phyloP scores from a whole-genome alignment of 345 rosid species.

The Citrus inodora region DNA sequence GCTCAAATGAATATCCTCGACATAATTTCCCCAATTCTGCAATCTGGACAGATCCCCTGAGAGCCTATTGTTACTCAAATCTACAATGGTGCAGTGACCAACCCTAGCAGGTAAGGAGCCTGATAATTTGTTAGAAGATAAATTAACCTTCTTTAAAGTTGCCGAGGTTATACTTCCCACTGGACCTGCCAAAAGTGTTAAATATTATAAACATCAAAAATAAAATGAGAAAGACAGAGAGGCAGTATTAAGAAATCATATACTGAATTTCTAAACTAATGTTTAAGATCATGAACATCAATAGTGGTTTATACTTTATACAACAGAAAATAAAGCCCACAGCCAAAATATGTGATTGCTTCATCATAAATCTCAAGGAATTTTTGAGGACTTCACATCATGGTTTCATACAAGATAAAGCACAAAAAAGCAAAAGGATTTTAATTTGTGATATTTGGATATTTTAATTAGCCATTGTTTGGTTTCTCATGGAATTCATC shows the following conservation, averaged over 20 bases:
- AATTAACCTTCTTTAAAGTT: conserved; percentile 69
- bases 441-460: neutral
- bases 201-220: neutral
- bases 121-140: conserved; percentile 70
- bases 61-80: conserved; percentile 67
- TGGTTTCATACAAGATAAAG: neutral
- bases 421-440: neutral
- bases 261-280: neutral
- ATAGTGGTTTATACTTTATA: neutral
- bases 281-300: neutral
- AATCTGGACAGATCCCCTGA: conserved; percentile 74
- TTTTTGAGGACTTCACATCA: neutral
- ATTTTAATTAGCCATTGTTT: neutral
- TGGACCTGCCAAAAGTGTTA: conserved; percentile 55
- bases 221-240: neutral
- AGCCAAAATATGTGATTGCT: neutral
- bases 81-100: conserved; percentile 69
- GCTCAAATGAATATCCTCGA: conserved; percentile 68
- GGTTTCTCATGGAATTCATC: too few relatives aligned
- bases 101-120: conserved; percentile 61
- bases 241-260: neutral
- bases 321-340: neutral
- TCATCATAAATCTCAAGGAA: neutral
- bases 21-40: conserved; percentile 75
- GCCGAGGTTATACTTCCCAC: conserved; percentile 66